Conservation (phyloP, 2,329 filamentous ascomycete genomes). For the Penicillium palitans region DNA sequence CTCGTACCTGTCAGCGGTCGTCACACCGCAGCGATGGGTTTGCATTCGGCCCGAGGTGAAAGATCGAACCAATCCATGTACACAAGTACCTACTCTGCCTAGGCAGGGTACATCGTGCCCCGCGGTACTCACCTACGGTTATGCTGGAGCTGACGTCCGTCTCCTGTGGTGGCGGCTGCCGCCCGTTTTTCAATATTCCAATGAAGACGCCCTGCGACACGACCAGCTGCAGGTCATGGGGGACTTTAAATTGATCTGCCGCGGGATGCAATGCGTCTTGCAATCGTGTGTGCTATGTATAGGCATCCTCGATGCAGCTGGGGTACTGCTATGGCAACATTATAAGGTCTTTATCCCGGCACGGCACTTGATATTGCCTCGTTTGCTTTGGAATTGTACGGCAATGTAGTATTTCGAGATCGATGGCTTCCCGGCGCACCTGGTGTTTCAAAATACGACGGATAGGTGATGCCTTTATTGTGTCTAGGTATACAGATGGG, state of each 20-base stretch:
- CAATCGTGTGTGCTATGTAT: constrained; percentile 6
- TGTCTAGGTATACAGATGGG: not conserved
- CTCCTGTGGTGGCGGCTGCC: constrained; percentile 11
- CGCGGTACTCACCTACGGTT: not conserved
- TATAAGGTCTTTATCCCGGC: not conserved
- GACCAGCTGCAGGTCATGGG: constrained; percentile 9
- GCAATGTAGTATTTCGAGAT: not conserved
- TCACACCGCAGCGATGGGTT: constrained; percentile 24
- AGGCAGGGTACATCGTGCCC: not conserved
- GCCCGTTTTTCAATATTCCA: not conserved
- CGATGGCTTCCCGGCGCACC: not conserved
- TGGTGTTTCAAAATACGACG: constrained; percentile 1
- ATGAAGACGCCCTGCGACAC: not conserved
- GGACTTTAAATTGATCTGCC: constrained; percentile 16
- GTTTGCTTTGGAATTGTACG: not conserved
- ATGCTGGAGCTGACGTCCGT: constrained; percentile 15
- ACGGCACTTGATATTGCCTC: not conserved
- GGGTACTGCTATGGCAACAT: not conserved
- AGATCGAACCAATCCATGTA: constrained; percentile 14
- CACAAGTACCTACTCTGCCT: constrained; percentile 5
- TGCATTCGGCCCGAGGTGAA: constrained; percentile 17
- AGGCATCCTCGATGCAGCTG: not conserved
- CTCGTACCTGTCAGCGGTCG: constrained; percentile 20
- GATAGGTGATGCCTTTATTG: not conserved
- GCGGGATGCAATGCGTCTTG: constrained; percentile 7